These are phyloP conservation scores for Earliella scabrosa DNA, from an alignment of 1,284 basidiomycete species.

Conservation along the genomic window DNA sequence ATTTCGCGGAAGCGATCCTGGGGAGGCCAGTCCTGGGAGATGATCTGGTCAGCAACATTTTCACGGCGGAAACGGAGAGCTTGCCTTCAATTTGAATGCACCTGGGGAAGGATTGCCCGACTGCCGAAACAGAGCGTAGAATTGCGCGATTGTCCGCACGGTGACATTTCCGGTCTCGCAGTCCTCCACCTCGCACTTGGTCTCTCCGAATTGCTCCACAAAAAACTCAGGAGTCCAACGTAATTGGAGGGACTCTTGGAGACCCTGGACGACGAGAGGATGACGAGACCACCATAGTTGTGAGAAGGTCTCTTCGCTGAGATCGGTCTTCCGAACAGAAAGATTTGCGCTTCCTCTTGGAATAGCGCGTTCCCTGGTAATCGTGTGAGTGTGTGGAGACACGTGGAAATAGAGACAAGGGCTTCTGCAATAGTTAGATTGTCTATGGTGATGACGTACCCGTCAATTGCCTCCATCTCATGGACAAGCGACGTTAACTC, in stretches of 20 bases:
- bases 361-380: too few species aligned
- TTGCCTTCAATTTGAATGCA: neutral
- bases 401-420: too few species aligned
- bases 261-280: neutral
- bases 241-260: neutral
- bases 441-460: too few species aligned
- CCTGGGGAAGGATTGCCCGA: neutral
- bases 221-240: conserved; percentile 2
- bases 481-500: too few species aligned
- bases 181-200: neutral
- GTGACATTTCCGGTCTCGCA: neutral
- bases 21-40: conserved; percentile 9
- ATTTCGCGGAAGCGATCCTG: conserved; percentile 71
- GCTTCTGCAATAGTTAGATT: too few species aligned
- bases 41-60: neutral
- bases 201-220: neutral
- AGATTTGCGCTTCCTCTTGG: too few species aligned
- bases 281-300: neutral
- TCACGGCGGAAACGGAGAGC: too few species aligned
- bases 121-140: neutral
- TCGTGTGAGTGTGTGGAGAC: too few species aligned
- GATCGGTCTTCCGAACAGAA: too few species aligned
- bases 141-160: neutral
- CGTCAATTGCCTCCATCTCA: too few species aligned
- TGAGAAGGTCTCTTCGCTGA: neutral